A percentile compares a stretch with the other conserved stretches of the same genome.
Evolutionary conservation across 768 basidiomycete species (phyloP).

Genomic region (Boletus sp.): DNA sequence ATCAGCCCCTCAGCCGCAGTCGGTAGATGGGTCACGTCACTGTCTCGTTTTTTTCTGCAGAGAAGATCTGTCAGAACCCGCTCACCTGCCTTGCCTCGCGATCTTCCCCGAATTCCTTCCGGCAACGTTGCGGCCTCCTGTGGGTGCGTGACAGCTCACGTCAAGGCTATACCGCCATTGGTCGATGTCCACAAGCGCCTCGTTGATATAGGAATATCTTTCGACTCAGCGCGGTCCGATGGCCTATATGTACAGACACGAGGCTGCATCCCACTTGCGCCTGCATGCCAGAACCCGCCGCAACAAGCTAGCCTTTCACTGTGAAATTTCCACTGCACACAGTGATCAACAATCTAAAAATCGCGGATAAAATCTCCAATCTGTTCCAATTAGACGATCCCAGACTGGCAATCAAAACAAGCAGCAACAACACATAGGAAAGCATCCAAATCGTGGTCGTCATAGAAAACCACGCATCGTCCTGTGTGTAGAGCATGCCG

Average conservation of each 20-base stretch:
- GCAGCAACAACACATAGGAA: constrained; percentile 3
- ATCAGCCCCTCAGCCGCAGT: neutral
- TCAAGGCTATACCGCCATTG: constrained; percentile 25
- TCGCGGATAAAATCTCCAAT: neutral
- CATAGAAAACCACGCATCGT: constrained; percentile 1
- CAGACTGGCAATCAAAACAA: constrained; percentile 7
- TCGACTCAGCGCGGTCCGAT: constrained; percentile 8
- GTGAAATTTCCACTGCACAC: neutral
- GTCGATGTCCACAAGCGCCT: constrained; percentile 7
- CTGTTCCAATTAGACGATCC: neutral
- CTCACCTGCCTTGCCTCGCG: constrained; percentile 3
- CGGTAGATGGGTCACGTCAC: neutral
- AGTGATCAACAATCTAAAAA: constrained; percentile 4
- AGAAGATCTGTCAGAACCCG: constrained; percentile 14
- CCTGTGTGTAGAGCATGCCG: neutral
- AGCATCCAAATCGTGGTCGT: neutral
- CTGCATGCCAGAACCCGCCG: constrained; percentile 5
- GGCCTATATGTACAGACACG: constrained; percentile 4
- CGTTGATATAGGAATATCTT: constrained; percentile 15
- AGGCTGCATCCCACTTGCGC: neutral
- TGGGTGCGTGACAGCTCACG: constrained; percentile 17
- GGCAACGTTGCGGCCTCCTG: constrained; percentile 17
- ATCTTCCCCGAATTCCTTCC: neutral
- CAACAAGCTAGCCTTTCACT: neutral
- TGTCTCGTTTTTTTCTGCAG: neutral